Evolutionary conservation across 176 grass and related monocot species (phyloP).

Genomic region (Tillandsia fasciculata): DNA sequence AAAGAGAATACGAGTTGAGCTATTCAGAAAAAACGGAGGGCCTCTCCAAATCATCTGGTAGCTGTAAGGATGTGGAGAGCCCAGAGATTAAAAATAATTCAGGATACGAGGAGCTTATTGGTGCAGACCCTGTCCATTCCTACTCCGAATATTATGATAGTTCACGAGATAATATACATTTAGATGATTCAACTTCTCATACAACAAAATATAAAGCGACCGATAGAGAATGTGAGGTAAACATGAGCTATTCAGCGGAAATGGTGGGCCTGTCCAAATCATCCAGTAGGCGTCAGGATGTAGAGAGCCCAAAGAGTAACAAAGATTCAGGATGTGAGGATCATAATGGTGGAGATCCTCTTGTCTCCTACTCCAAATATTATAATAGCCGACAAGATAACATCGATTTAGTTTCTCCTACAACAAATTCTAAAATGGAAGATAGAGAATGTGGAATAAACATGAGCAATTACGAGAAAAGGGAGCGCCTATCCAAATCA

Average conservation of each 20-base stretch:
- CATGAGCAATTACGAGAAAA: slow-evolving; percentile 36
- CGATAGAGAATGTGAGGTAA: not conserved
- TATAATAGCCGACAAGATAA: slow-evolving; percentile 33
- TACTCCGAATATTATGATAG: not conserved
- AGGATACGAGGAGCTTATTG: not conserved
- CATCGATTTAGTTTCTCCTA: slow-evolving; percentile 27
- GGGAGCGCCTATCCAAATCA: slow-evolving; percentile 18
- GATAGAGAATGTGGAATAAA: slow-evolving; percentile 30
- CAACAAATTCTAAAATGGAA: slow-evolving; percentile 19
- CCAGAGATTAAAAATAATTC: not conserved
- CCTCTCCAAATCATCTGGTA: not conserved
- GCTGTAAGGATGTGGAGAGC: not conserved
- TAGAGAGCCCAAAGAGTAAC: not conserved
- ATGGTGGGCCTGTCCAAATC: not conserved
- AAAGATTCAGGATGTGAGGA: slow-evolving; percentile 32
- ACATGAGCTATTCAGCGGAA: not conserved
- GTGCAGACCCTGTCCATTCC: not conserved
- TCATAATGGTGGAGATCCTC: slow-evolving; percentile 29
- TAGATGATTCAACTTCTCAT: not conserved
- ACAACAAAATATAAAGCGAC: not conserved
- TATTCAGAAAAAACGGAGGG: not conserved
- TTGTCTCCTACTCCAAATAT: slow-evolving; percentile 34
- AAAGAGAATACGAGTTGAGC: not conserved
- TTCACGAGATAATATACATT: not conserved
- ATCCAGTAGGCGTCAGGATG: not conserved